phyloP scores from a whole-genome alignment of 1,284 basidiomycete genomes.

The Cryptococcus floricola region DNA sequence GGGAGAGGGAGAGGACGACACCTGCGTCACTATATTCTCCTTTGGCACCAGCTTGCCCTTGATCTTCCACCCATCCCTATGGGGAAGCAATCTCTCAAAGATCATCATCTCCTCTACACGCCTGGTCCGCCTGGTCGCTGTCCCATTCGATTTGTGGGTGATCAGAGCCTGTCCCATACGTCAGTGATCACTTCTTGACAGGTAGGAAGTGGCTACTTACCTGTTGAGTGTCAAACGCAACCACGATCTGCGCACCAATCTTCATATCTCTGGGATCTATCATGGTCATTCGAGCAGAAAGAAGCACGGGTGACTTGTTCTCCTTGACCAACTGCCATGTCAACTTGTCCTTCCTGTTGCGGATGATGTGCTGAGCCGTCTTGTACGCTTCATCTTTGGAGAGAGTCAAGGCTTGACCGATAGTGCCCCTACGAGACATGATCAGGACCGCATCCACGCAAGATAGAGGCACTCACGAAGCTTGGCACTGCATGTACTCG shows the following conservation, averaged over 20 bases:
- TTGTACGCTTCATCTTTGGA: slow-evolving; percentile 15
- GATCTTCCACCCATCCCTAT: slow-evolving; percentile 18
- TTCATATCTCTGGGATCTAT: slow-evolving; percentile 15
- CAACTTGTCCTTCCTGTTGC: slow-evolving; percentile 12
- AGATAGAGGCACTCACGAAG: slow-evolving; percentile 14
- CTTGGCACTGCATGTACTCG: slow-evolving; percentile 19
- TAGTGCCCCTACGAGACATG: slow-evolving; percentile 9
- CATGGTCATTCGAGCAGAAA: slow-evolving; percentile 17
- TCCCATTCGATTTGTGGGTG: slow-evolving; percentile 4
- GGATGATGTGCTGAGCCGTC: slow-evolving; percentile 14
- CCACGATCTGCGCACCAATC: slow-evolving; percentile 20
- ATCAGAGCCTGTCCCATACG: slow-evolving; percentile 13
- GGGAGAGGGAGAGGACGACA: too few relatives aligned
- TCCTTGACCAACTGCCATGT: slow-evolving; percentile 20
- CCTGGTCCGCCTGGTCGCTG: slow-evolving; percentile 10
- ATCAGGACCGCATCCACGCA: not conserved
- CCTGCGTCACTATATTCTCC: not conserved
- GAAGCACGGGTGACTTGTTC: slow-evolving; percentile 11
- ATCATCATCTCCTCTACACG: slow-evolving; percentile 23
- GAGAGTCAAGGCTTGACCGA: slow-evolving; percentile 9
- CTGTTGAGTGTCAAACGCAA: slow-evolving; percentile 26
- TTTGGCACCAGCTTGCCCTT: slow-evolving; percentile 18
- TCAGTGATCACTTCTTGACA: not conserved
- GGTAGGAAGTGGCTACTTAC: slow-evolving; percentile 7
- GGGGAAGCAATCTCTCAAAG: slow-evolving; percentile 20